Conservation (phyloP, 345 rosid genomes). For the Hibiscus mutabilis region DNA sequence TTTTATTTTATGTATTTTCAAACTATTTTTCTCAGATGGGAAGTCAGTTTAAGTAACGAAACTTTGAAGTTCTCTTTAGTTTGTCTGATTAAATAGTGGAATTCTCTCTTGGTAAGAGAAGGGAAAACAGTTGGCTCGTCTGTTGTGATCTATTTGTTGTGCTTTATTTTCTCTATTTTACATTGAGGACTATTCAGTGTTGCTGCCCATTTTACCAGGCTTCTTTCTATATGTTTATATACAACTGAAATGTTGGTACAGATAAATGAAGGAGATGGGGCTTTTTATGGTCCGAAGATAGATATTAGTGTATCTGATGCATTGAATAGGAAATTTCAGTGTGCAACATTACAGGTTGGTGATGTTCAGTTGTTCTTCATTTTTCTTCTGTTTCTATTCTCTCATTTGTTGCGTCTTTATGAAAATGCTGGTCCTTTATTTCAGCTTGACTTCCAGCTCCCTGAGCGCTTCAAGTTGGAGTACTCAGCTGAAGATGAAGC, state of each 20-base stretch:
- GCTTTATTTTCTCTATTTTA: too few species aligned
- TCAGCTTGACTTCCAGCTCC: conserved; percentile 98
- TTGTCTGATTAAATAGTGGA: too few species aligned
- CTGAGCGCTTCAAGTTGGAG: conserved; percentile 61
- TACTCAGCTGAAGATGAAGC: conserved; percentile 92
- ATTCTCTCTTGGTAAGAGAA: too few species aligned
- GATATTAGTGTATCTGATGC: conserved; percentile 98
- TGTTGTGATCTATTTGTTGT: too few species aligned
- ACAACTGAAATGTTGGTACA: conserved; percentile 24
- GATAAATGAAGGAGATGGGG: conserved; percentile 93
- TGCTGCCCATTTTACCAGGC: background rate
- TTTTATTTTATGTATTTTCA: conserved; percentile 84
- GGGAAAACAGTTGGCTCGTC: too few species aligned
- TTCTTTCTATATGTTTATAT: conserved; percentile 7
- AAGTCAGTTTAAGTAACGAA: conserved; percentile 46
- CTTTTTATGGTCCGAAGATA: conserved; percentile 98
- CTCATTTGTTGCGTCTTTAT: background rate
- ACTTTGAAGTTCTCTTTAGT: too few species aligned
- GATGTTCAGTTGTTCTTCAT: background rate
- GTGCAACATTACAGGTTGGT: conserved; percentile 90
- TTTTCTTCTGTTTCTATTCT: background rate
- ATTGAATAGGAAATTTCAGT: conserved; percentile 84
- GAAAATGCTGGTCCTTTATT: conserved; percentile 18
- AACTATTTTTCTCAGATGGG: conserved; percentile 77
- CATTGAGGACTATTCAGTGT: background rate